Conservation (phyloP, 768 basidiomycete genomes). For the Filobasidium floriforme region DNA sequence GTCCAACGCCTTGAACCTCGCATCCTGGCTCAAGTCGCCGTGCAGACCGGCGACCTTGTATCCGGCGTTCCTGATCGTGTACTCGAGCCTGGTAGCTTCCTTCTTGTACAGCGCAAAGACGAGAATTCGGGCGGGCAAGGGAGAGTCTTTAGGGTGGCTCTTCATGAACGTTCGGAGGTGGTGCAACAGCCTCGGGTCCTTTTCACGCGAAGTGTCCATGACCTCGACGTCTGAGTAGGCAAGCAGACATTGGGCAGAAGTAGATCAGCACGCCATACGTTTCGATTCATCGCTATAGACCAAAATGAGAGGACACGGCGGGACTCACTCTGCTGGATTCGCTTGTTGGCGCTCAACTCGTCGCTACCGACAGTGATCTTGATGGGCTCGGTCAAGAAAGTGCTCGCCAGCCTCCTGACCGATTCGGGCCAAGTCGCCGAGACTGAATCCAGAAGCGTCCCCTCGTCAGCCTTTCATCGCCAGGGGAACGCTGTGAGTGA, state of each 20-base stretch:
- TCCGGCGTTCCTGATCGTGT: slow-evolving; percentile 63
- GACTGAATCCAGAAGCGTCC: no score
- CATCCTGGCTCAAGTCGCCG: slow-evolving; percentile 80
- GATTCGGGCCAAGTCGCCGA: slow-evolving; percentile 98
- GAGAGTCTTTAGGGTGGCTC: slow-evolving; percentile 46
- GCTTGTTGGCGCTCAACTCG: slow-evolving; percentile 85
- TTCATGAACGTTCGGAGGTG: slow-evolving; percentile 46
- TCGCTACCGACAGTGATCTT: slow-evolving; percentile 92
- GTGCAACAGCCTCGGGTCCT: slow-evolving; percentile 56
- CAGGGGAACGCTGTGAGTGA: not conserved
- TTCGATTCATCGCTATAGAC: no score
- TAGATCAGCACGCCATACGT: not conserved
- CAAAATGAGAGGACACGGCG: not conserved
- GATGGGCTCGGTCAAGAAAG: slow-evolving; percentile 77
- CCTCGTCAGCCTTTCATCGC: no score
- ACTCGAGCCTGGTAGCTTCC: slow-evolving; percentile 84
- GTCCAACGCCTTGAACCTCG: slow-evolving; percentile 75
- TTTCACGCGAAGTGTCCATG: slow-evolving; percentile 71
- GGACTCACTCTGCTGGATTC: slow-evolving; percentile 67
- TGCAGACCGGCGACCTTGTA: slow-evolving; percentile 76
- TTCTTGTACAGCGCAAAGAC: slow-evolving; percentile 97
- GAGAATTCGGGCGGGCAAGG: slow-evolving; percentile 61
- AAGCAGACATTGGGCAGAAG: not conserved
- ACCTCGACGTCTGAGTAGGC: slow-evolving; percentile 64
- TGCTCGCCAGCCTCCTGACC: slow-evolving; percentile 75